Evolutionary conservation across 768 basidiomycete genomes (phyloP).

Genomic region (Boletus pseudo-olivaceus): DNA sequence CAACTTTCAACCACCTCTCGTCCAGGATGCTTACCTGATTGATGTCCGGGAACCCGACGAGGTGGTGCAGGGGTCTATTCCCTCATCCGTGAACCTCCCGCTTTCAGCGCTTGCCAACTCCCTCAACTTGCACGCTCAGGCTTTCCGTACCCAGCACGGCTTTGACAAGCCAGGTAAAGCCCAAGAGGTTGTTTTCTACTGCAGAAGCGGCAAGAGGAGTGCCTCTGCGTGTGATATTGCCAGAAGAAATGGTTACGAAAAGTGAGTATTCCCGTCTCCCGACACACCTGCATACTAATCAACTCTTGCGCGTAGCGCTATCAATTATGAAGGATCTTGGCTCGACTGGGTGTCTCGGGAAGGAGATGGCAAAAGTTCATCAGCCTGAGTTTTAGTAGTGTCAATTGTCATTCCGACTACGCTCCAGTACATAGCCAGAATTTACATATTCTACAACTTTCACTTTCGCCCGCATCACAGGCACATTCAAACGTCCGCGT

Average conservation of each 20-base stretch:
- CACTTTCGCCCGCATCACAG: background rate
- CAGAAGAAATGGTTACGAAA: slow-evolving; percentile 74
- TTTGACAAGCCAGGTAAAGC: slow-evolving; percentile 68
- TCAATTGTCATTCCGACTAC: background rate
- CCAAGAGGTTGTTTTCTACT: slow-evolving; percentile 87
- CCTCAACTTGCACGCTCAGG: slow-evolving; percentile 50
- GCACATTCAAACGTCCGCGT: background rate
- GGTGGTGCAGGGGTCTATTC: slow-evolving; percentile 88
- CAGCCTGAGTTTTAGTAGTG: background rate
- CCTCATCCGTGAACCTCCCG: slow-evolving; percentile 87
- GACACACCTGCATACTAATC: background rate
- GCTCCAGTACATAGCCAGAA: slow-evolving; percentile 1
- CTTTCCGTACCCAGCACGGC: slow-evolving; percentile 62
- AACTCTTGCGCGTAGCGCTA: slow-evolving; percentile 35
- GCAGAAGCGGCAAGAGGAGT: slow-evolving; percentile 83
- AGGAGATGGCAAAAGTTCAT: slow-evolving; percentile 37
- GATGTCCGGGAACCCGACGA: slow-evolving; percentile 95
- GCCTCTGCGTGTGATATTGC: slow-evolving; percentile 80
- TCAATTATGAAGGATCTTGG: slow-evolving; percentile 88
- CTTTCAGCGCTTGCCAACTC: slow-evolving; percentile 72
- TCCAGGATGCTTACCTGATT: slow-evolving; percentile 67
- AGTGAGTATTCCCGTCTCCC: slow-evolving; percentile 45
- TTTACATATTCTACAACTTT: background rate
- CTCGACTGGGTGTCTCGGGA: slow-evolving; percentile 72
- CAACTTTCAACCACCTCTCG: slow-evolving; percentile 9